Evolutionary conservation across 805 yeast genomes (phyloP).

Genomic region (Komagataella pseudopastoris): DNA sequence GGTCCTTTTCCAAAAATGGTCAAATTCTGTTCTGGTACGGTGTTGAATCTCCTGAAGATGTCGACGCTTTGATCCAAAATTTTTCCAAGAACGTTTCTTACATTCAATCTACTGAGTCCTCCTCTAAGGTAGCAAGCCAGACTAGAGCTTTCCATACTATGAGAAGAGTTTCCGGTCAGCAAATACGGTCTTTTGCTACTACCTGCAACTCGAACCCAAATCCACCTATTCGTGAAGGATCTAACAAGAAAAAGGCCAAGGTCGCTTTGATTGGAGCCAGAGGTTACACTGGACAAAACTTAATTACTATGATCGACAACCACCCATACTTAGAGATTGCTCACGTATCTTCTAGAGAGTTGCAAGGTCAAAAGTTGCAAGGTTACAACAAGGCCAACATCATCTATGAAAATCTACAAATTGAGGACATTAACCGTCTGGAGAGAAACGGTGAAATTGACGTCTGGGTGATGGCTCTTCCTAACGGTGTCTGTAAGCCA

Average conservation of each 20-base stretch:
- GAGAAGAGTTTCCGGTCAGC: slow-evolving; percentile 10
- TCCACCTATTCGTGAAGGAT: slow-evolving; percentile 57
- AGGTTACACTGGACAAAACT: slow-evolving; percentile 92
- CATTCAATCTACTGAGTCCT: slow-evolving; percentile 24
- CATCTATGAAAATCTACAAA: slow-evolving; percentile 72
- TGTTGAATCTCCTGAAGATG: slow-evolving; percentile 45
- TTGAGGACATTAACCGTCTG: slow-evolving; percentile 70
- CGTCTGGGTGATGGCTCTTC: slow-evolving; percentile 98
- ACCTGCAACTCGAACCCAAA: slow-evolving; percentile 37
- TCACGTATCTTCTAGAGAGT: slow-evolving; percentile 93
- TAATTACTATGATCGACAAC: slow-evolving; percentile 71
- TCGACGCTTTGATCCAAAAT: slow-evolving; percentile 46
- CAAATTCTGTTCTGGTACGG: slow-evolving; percentile 94
- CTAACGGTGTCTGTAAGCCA: slow-evolving; percentile 92
- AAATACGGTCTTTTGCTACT: slow-evolving; percentile 16
- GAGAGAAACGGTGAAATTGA: slow-evolving; percentile 75
- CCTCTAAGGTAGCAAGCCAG: slow-evolving; percentile 32
- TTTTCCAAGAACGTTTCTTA: slow-evolving; percentile 28
- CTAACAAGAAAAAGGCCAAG: slow-evolving; percentile 46
- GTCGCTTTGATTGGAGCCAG: slow-evolving; percentile 97
- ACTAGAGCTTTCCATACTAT: slow-evolving; percentile 38
- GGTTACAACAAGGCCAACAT: slow-evolving; percentile 80
- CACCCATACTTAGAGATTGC: slow-evolving; percentile 83
- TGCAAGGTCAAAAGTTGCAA: slow-evolving; percentile 71
- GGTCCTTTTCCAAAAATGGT: slow-evolving; percentile 84